Percentiles rank a stretch among this genome's conserved stretches.
Conservation (phyloP, 2,329 filamentous ascomycete genomes). For the Ustulina deusta region DNA sequence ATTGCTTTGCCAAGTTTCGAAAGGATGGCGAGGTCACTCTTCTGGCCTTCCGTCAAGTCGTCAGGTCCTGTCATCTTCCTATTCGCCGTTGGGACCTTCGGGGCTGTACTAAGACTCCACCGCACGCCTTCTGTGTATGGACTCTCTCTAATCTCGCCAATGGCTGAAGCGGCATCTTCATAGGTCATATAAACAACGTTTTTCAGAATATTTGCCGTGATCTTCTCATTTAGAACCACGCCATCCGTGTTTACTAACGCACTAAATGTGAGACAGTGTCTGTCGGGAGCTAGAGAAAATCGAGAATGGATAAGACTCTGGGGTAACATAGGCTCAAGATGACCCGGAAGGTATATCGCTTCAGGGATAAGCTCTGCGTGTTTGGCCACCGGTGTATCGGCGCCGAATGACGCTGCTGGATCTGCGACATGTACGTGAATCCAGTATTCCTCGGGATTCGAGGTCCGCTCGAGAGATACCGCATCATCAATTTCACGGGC, state of each 20-base stretch:
- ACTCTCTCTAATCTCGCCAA: slow-evolving; percentile 52
- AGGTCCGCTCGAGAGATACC: slow-evolving; percentile 74
- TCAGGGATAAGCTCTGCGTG: slow-evolving; percentile 71
- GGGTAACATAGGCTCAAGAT: slow-evolving; percentile 70
- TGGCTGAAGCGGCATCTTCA: slow-evolving; percentile 60
- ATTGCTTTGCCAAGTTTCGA: slow-evolving; percentile 62
- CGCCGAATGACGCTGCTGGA: slow-evolving; percentile 75
- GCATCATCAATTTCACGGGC: slow-evolving; percentile 84
- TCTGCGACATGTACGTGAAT: slow-evolving; percentile 84
- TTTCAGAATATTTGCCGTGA: slow-evolving; percentile 65
- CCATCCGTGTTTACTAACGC: slow-evolving; percentile 66
- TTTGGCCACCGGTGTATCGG: slow-evolving; percentile 67
- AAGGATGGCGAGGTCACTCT: slow-evolving; percentile 61
- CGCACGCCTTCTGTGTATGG: slow-evolving; percentile 40
- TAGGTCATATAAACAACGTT: slow-evolving; percentile 70
- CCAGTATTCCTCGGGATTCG: slow-evolving; percentile 71
- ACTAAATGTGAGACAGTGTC: slow-evolving; percentile 72
- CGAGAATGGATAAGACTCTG: slow-evolving; percentile 59
- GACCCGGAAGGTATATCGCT: slow-evolving; percentile 71
- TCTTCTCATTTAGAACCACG: slow-evolving; percentile 64
- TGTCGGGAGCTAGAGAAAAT: slow-evolving; percentile 66
- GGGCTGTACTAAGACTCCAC: slow-evolving; percentile 51
- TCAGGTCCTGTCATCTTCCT: slow-evolving; percentile 59
- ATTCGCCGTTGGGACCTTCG: slow-evolving; percentile 44
- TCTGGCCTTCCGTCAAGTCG: slow-evolving; percentile 58